phyloP scores from a whole-genome alignment of 164 flowering plant species.

The Macadamia integrifolia region DNA sequence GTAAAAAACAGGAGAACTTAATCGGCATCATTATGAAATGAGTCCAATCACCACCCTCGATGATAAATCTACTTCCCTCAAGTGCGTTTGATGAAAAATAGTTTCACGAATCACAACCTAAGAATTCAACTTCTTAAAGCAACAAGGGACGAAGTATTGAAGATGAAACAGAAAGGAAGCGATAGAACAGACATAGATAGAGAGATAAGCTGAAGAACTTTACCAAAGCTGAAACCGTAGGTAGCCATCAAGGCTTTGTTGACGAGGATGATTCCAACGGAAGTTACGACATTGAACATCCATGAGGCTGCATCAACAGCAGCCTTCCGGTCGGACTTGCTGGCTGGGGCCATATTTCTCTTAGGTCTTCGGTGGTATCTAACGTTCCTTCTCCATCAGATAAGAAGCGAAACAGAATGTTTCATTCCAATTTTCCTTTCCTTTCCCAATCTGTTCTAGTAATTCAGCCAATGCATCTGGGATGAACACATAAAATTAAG shows the following conservation, averaged over 20 bases:
- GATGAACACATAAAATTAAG: not conserved
- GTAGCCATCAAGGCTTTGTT: constrained; percentile 45
- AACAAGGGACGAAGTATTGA: too few species aligned
- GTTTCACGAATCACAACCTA: too few species aligned
- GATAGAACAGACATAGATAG: too few species aligned
- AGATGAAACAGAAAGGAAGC: too few species aligned
- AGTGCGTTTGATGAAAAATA: too few species aligned
- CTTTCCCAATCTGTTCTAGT: not conserved
- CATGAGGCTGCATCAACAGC: constrained; percentile 36
- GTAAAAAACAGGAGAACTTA: too few species aligned
- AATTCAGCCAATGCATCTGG: not conserved
- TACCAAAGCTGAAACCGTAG: constrained; percentile 41
- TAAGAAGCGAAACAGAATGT: not conserved
- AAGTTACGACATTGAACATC: constrained; percentile 45
- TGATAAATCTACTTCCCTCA: too few species aligned
- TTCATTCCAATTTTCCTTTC: not conserved
- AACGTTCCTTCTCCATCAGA: constrained; percentile 8
- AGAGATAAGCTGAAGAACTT: not conserved
- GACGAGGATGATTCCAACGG: constrained; percentile 41
- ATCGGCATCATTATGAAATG: too few species aligned
- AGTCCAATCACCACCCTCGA: too few species aligned
- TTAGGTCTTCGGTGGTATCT: not conserved
- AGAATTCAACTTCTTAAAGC: too few species aligned
- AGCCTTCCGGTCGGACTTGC: constrained; percentile 36
- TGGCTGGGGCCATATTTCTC: constrained; percentile 30